Conservation (phyloP, 192 early-diverging fungal genomes). For the Haplosporangium gracile region DNA sequence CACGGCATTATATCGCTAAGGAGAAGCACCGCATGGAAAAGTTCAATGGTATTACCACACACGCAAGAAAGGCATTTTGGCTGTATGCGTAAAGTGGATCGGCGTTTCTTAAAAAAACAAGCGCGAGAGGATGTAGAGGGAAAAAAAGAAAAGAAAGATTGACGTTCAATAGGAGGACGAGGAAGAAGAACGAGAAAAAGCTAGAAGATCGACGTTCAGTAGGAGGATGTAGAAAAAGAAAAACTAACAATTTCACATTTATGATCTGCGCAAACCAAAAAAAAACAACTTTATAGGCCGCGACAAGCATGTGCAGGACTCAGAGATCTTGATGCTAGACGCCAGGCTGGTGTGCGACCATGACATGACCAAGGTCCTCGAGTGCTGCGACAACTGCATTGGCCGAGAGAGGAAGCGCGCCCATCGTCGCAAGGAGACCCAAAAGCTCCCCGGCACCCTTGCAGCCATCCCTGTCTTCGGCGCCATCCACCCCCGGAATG, state of each 20-base stretch:
- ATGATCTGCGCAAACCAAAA: not conserved
- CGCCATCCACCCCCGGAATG: slow-evolving; percentile 64
- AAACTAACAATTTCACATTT: not conserved
- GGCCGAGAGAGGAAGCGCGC: slow-evolving; percentile 76
- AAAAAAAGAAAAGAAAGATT: no score
- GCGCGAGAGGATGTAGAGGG: no score
- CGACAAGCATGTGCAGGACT: slow-evolving; percentile 53
- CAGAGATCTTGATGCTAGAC: slow-evolving; percentile 75
- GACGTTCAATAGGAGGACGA: no score
- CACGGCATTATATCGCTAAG: slow-evolving; percentile 76
- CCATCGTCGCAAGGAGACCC: slow-evolving; percentile 56
- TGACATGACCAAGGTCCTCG: slow-evolving; percentile 75
- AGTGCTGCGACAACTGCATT: slow-evolving; percentile 78
- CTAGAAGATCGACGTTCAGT: no score
- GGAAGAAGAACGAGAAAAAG: no score
- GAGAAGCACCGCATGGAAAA: slow-evolving; percentile 74
- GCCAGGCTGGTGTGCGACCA: slow-evolving; percentile 80
- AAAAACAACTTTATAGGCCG: slow-evolving; percentile 8
- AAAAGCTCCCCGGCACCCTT: slow-evolving; percentile 45
- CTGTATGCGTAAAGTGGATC: no score
- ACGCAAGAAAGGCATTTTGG: no score
- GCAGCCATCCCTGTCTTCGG: slow-evolving; percentile 59
- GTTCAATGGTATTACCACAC: slow-evolving; percentile 49
- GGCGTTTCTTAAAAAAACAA: no score
- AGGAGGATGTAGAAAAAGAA: not conserved